phyloP scores from a whole-genome alignment of 371 early-diverging fungal genomes.

The Actinomucor elegans region DNA sequence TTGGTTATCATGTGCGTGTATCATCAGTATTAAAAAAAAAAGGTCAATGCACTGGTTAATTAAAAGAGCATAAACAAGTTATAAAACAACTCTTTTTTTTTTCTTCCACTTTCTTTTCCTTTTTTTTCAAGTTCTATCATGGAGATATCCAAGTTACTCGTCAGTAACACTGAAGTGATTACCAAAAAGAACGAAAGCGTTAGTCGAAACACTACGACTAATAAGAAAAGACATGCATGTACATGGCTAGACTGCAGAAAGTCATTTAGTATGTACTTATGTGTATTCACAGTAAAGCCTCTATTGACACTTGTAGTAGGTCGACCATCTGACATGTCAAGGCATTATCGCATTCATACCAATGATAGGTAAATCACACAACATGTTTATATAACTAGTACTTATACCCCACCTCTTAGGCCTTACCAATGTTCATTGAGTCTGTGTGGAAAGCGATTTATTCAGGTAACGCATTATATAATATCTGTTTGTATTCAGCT shows the following conservation, averaged over 20 bases:
- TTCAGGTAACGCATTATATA: slow-evolving; percentile 24
- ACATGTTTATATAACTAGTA: background rate
- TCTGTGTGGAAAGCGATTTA: slow-evolving; percentile 28
- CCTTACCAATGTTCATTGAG: slow-evolving; percentile 24
- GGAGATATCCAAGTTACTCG: slow-evolving; percentile 22
- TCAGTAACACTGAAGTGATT: background rate
- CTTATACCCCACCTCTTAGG: slow-evolving; percentile 6
- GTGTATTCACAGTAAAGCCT: no score
- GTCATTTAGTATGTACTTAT: slow-evolving; percentile 17
- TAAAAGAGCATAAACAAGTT: no score
- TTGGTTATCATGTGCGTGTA: no score
- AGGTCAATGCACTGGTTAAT: slow-evolving; percentile 13
- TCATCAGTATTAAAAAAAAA: no score
- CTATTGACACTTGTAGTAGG: no score
- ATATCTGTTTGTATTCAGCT: background rate
- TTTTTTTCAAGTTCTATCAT: slow-evolving; percentile 5
- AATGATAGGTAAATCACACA: slow-evolving; percentile 19
- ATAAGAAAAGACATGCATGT: slow-evolving; percentile 22
- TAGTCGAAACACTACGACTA: background rate
- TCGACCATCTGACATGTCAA: slow-evolving; percentile 24
- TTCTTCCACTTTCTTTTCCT: slow-evolving; percentile 4
- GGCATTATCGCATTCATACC: slow-evolving; percentile 33
- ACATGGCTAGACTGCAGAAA: slow-evolving; percentile 24
- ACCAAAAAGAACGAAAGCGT: background rate
- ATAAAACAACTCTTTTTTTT: no score